Evolutionary conservation across 352 stramenopile species (phyloP).

Genomic region (Globisporangium rhizosaccharum): DNA sequence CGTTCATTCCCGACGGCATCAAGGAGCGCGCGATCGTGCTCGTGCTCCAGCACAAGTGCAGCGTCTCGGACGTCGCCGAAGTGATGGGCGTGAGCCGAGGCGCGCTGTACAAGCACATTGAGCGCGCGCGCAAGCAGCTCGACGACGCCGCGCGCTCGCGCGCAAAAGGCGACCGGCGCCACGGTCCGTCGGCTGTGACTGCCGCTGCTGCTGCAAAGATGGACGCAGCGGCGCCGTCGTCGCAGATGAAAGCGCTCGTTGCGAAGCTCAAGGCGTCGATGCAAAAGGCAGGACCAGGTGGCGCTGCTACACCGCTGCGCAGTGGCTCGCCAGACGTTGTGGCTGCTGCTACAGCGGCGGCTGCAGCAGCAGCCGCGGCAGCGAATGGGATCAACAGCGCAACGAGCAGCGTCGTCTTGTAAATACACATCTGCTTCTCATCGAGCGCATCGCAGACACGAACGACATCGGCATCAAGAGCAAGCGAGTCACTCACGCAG

Average conservation of each 20-base stretch:
- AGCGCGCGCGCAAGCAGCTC: constrained; percentile 8
- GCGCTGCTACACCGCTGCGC: not conserved
- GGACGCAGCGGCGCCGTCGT: not conserved
- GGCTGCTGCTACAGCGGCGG: not conserved
- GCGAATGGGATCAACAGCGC: too few species aligned
- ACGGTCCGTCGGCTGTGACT: not conserved
- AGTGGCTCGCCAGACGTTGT: not conserved
- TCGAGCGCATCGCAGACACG: too few species aligned
- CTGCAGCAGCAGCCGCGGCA: not conserved
- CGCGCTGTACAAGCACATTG: constrained; percentile 10
- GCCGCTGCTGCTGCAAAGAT: not conserved
- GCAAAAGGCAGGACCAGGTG: not conserved
- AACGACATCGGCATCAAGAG: too few species aligned
- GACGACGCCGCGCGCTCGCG: constrained; percentile 2
- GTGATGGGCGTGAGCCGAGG: constrained; percentile 8
- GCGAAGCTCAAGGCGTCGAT: constrained; percentile 5
- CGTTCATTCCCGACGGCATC: constrained; percentile 9
- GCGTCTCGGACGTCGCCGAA: constrained; percentile 8
- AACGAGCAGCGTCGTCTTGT: constrained; percentile 3
- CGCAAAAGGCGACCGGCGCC: not conserved
- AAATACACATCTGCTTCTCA: not conserved
- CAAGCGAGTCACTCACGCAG: not conserved
- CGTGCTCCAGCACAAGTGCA: constrained; percentile 10
- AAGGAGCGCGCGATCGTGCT: constrained; percentile 12
- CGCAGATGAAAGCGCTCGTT: constrained; percentile 7